A percentile compares a stretch with the other conserved stretches of the same genome.
Evolutionary conservation across 352 stramenopile genomes (phyloP).

Genomic region (Phytophthora pseudosyringae): DNA sequence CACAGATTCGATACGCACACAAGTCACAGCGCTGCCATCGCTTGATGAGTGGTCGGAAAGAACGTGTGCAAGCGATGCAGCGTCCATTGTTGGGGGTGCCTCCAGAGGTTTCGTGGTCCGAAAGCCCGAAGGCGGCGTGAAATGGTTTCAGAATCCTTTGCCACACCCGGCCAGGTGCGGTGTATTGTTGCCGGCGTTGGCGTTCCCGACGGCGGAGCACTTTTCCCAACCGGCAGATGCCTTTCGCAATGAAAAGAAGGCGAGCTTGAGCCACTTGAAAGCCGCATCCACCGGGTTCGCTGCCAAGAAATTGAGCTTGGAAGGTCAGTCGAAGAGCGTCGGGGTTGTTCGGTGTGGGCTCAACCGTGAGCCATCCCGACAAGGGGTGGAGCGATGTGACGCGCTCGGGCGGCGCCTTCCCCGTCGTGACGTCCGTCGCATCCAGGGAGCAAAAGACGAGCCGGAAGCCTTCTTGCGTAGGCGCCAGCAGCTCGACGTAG

Average conservation of each 20-base stretch:
- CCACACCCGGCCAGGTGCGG: constrained; percentile 16
- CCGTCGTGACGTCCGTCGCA: constrained; percentile 19
- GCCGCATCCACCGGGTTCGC: constrained; percentile 12
- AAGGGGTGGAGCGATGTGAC: constrained; percentile 32
- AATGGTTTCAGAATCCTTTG: constrained; percentile 15
- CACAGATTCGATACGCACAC: constrained; percentile 40
- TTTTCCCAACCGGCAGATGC: constrained; percentile 30
- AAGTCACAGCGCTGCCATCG: constrained; percentile 34
- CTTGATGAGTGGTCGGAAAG: constrained; percentile 23
- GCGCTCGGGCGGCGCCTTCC: constrained; percentile 26
- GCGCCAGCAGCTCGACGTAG: constrained; percentile 37
- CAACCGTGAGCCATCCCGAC: constrained; percentile 29
- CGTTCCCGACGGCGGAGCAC: constrained; percentile 22
- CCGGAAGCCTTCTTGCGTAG: constrained; percentile 28
- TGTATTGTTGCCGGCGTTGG: constrained; percentile 3
- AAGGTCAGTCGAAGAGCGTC: constrained; percentile 30
- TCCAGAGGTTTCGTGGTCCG: constrained; percentile 10
- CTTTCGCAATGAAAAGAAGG: constrained; percentile 29
- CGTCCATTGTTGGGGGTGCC: constrained; percentile 32
- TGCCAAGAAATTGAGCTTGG: constrained; percentile 27
- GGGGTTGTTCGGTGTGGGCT: constrained; percentile 8
- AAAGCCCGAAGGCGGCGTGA: constrained; percentile 8
- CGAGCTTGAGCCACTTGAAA: constrained; percentile 24
- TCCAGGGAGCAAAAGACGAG: constrained; percentile 31
- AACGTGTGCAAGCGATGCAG: constrained; percentile 38